phyloP scores from a whole-genome alignment of 345 rosid species.

The Punica granatum region DNA sequence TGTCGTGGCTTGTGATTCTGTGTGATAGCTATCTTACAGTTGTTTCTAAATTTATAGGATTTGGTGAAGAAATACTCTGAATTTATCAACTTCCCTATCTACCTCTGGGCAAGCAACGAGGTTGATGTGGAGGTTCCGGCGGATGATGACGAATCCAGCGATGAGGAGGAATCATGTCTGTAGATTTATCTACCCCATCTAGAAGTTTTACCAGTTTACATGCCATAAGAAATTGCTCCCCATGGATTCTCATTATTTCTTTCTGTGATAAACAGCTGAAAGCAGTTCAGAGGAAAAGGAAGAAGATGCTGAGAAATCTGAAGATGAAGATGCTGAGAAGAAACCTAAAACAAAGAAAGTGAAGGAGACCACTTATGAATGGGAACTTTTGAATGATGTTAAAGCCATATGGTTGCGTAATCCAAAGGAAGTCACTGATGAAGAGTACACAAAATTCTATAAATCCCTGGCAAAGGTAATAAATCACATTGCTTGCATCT shows the following conservation, averaged over 20 bases:
- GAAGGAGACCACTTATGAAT: slow-evolving; percentile 75
- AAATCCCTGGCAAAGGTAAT: slow-evolving; percentile 79
- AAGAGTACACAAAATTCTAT: slow-evolving; percentile 89
- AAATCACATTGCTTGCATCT: background rate
- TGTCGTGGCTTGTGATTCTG: background rate
- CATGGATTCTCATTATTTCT: background rate
- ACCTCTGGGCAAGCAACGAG: slow-evolving; percentile 92
- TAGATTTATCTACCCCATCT: background rate
- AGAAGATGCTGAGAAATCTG: slow-evolving; percentile 43
- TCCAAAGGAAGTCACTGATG: slow-evolving; percentile 94
- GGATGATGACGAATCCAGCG: slow-evolving; percentile 79
- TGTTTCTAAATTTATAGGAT: slow-evolving; percentile 39
- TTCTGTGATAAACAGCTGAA: slow-evolving; percentile 31
- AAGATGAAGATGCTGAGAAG: slow-evolving; percentile 65
- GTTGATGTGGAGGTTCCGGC: slow-evolving; percentile 83
- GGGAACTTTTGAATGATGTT: slow-evolving; percentile 95
- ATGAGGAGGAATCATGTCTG: slow-evolving; percentile 71
- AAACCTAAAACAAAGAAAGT: slow-evolving; percentile 73
- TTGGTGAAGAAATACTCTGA: slow-evolving; percentile 96
- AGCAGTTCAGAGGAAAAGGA: slow-evolving; percentile 55
- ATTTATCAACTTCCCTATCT: slow-evolving; percentile 92
- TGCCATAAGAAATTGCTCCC: background rate
- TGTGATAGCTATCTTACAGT: background rate
- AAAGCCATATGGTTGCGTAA: slow-evolving; percentile 96
- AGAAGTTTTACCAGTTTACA: slow-evolving; percentile 6